Percentiles rank a stretch among this genome's conserved stretches.
Conservation (phyloP, 192 early-diverging fungal species). For the Allomyces javanicus region DNA sequence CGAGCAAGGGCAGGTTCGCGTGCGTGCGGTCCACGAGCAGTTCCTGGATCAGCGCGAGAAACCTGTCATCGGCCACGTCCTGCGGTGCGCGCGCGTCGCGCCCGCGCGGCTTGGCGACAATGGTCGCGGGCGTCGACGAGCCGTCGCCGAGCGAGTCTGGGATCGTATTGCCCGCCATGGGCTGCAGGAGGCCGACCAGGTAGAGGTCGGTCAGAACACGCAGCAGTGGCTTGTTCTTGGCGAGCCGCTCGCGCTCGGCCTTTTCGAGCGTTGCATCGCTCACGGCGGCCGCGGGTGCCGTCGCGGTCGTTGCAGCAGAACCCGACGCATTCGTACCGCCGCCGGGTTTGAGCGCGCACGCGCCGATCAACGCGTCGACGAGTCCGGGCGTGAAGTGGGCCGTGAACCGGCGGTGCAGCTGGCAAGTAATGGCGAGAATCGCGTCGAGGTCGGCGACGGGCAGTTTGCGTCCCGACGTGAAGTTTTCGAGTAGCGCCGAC, state of each 20-base stretch:
- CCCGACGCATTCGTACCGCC: too few species aligned
- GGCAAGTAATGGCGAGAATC: constrained; percentile 57
- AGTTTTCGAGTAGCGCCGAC: constrained; percentile 55
- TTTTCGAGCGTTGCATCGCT: constrained; percentile 65
- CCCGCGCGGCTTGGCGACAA: not conserved
- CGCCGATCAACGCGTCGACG: constrained; percentile 7
- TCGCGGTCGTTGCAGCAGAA: constrained; percentile 33
- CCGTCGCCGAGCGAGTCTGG: not conserved
- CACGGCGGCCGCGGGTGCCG: constrained; percentile 30
- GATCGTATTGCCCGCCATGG: not conserved
- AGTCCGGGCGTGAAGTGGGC: constrained; percentile 53
- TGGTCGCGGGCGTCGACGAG: not conserved
- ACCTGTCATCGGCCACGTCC: not conserved
- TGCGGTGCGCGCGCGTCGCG: not conserved
- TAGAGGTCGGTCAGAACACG: constrained; percentile 65
- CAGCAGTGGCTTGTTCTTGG: constrained; percentile 41
- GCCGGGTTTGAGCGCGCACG: too few species aligned
- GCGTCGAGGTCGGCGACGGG: constrained; percentile 52
- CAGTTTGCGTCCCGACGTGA: constrained; percentile 38
- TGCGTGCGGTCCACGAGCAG: constrained; percentile 15
- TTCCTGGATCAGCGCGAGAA: not conserved
- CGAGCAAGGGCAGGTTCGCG: constrained; percentile 26
- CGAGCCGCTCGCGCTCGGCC: constrained; percentile 53
- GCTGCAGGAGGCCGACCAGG: constrained; percentile 44
- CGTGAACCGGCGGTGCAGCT: constrained; percentile 78